Evolutionary conservation across 2,329 filamentous ascomycete genomes (phyloP).

Genomic region (Epichloe uncinata): DNA sequence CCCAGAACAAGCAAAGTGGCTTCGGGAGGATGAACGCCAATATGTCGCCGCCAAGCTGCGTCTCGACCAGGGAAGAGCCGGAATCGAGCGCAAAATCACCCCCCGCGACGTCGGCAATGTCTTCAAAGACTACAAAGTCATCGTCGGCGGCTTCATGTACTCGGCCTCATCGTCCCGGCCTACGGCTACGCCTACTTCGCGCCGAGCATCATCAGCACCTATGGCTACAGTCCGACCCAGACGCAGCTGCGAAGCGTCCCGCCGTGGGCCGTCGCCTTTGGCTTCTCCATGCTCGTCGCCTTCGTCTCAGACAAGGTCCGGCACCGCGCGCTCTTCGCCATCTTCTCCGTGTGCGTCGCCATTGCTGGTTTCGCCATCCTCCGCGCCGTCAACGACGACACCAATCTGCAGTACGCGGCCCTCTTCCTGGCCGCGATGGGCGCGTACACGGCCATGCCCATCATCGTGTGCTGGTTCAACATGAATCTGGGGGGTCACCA

Average conservation of each 20-base stretch:
- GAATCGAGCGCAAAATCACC: slow-evolving; percentile 47
- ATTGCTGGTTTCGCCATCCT: slow-evolving; percentile 68
- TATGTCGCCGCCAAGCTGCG: slow-evolving; percentile 54
- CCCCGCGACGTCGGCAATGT: slow-evolving; percentile 43
- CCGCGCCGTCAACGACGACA: slow-evolving; percentile 55
- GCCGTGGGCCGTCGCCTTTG: slow-evolving; percentile 57
- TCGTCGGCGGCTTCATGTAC: slow-evolving; percentile 68
- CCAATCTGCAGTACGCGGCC: slow-evolving; percentile 57
- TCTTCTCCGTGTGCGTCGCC: slow-evolving; percentile 53
- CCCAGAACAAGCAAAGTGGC: slow-evolving; percentile 56
- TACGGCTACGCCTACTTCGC: slow-evolving; percentile 71
- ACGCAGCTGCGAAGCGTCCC: slow-evolving; percentile 46
- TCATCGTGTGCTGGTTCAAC: slow-evolving; percentile 72
- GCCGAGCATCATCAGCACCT: slow-evolving; percentile 56
- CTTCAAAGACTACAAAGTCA: slow-evolving; percentile 62
- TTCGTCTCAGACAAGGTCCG: slow-evolving; percentile 54
- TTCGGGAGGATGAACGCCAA: slow-evolving; percentile 52
- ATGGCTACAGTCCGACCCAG: slow-evolving; percentile 45
- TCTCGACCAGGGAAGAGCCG: slow-evolving; percentile 55
- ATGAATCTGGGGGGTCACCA: slow-evolving; percentile 71
- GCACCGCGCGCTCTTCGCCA: slow-evolving; percentile 63
- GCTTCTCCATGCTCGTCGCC: slow-evolving; percentile 63
- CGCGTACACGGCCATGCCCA: slow-evolving; percentile 77
- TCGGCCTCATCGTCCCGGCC: slow-evolving; percentile 64
- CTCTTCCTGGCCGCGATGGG: slow-evolving; percentile 74